These are phyloP conservation scores for Ophiobolus disseminans DNA, from an alignment of 2,329 filamentous ascomycete genomes.

Conservation along the genomic window DNA sequence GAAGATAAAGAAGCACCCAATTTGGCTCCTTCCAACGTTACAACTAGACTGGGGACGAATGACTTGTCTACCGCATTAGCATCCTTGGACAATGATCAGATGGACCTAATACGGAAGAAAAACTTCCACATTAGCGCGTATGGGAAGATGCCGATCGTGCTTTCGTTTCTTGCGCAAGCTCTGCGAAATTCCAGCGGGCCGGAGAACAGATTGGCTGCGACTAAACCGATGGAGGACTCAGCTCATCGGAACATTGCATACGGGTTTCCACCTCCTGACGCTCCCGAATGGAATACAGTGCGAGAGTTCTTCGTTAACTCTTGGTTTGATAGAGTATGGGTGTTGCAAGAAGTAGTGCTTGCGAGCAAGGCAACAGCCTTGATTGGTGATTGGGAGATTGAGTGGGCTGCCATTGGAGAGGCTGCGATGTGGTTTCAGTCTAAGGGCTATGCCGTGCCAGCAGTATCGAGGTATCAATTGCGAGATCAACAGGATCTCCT, in stretches of 20 bases:
- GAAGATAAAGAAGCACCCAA: not conserved
- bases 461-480: not conserved
- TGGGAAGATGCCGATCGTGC: not conserved
- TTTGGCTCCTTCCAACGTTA: not conserved
- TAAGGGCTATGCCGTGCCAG: conserved; percentile 4
- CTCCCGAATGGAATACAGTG: not conserved
- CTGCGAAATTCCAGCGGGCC: not conserved
- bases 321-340: conserved; percentile 4
- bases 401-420: conserved; percentile 5
- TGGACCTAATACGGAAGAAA: no score
- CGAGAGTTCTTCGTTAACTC: not conserved
- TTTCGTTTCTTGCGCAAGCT: not conserved
- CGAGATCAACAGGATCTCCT: conserved; percentile 1
- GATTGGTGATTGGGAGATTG: conserved; percentile 5
- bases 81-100: no score
- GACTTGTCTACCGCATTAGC: no score
- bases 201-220: not conserved
- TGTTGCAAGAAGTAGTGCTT: conserved; percentile 3
- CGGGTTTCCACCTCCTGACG: not conserved
- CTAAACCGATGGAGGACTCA: not conserved
- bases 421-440: conserved; percentile 2
- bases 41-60: no score
- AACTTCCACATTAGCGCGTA: not conserved
- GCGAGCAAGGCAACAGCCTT: not conserved
- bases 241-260: not conserved